A percentile compares a stretch with the other conserved stretches of the same genome.
These are phyloP conservation scores for Amborella trichopoda DNA, from an alignment of 164 flowering plant species.

Conservation along the genomic window DNA sequence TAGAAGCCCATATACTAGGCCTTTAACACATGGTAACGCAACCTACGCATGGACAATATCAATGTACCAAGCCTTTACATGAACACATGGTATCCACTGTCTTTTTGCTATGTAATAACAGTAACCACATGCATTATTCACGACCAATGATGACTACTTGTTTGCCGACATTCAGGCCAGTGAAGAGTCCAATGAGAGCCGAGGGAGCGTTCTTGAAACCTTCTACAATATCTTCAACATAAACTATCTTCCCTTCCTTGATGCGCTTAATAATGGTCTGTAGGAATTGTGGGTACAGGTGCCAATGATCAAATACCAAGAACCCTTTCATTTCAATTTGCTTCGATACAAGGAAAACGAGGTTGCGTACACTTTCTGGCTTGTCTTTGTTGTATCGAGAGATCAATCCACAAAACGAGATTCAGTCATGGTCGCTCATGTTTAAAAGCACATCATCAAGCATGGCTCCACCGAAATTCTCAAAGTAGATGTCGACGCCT, in stretches of 20 bases:
- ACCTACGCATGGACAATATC: too few species aligned
- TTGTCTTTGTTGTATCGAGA: slow-evolving; percentile 29
- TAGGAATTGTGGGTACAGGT: slow-evolving; percentile 23
- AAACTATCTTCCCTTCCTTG: slow-evolving; percentile 12
- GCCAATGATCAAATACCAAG: slow-evolving; percentile 15
- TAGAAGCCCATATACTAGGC: too few species aligned
- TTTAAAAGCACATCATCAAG: slow-evolving; percentile 51
- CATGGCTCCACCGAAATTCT: slow-evolving; percentile 53
- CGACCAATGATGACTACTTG: slow-evolving; percentile 18
- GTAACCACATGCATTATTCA: slow-evolving; percentile 5
- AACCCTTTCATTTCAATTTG: slow-evolving; percentile 39
- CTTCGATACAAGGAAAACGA: slow-evolving; percentile 18
- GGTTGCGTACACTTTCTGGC: slow-evolving; percentile 27
- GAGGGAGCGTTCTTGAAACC: slow-evolving; percentile 21
- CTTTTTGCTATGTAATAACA: too few species aligned
- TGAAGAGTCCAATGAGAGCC: slow-evolving; percentile 22
- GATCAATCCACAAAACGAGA: slow-evolving; percentile 48
- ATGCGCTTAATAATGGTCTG: slow-evolving; percentile 3
- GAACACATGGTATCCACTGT: too few species aligned
- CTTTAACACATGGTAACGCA: too few species aligned
- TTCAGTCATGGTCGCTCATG: slow-evolving; percentile 41
- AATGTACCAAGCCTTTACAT: too few species aligned
- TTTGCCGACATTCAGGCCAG: slow-evolving; percentile 29
- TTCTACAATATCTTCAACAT: slow-evolving; percentile 17
- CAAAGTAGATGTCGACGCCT: slow-evolving; percentile 57